These are phyloP conservation scores for Penicillium fimorum DNA, from an alignment of 495 filamentous ascomycete genomes.

Conservation along the genomic window DNA sequence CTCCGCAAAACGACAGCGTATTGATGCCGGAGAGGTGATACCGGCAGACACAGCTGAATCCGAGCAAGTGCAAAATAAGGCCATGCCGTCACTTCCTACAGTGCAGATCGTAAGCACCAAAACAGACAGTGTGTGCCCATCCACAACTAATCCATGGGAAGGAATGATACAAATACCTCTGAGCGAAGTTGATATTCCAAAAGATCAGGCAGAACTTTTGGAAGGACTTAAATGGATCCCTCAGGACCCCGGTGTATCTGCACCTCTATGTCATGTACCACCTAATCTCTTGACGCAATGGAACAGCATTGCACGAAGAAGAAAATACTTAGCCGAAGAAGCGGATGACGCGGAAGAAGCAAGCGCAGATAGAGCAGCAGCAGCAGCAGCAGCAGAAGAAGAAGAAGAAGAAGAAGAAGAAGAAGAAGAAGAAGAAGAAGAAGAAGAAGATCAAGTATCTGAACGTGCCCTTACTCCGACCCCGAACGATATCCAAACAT, in stretches of 20 bases:
- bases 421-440: background rate
- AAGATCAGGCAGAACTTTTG: constrained; percentile 60
- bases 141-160: constrained; percentile 31
- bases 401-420: background rate
- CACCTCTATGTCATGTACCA: constrained; percentile 37
- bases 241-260: constrained; percentile 23
- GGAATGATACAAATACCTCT: constrained; percentile 41
- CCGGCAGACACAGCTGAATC: background rate
- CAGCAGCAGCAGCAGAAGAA: too few relatives aligned
- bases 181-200: constrained; percentile 54
- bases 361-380: too few relatives aligned
- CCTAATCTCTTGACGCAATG: constrained; percentile 32
- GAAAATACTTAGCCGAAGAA: constrained; percentile 7
- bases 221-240: constrained; percentile 48
- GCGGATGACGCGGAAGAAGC: too few relatives aligned
- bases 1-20: constrained; percentile 21
- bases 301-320: constrained; percentile 40
- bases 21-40: background rate
- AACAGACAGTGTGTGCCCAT: background rate
- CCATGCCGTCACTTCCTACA: background rate
- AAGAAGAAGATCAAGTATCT: background rate
- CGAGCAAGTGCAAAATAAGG: background rate
- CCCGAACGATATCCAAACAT: constrained; percentile 10
- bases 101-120: background rate
- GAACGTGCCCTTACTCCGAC: constrained; percentile 4